A percentile compares a stretch with the other conserved stretches of the same genome.
Conservation (phyloP, 2,329 filamentous ascomycete species). For the Colletotrichum euphorbiae region DNA sequence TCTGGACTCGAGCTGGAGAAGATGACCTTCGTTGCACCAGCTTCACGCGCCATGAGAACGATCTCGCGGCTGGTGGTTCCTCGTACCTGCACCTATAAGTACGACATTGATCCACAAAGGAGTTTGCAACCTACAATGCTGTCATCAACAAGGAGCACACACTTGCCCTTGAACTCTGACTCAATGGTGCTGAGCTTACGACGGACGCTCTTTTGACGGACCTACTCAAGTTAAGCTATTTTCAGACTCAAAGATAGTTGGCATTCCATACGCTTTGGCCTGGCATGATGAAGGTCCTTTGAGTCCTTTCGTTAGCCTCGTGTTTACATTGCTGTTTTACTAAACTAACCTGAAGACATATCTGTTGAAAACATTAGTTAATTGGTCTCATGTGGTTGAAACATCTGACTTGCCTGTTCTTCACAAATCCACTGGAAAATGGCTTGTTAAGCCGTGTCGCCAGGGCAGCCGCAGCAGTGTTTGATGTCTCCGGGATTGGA, state of each 20-base stretch:
- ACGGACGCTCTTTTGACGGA: slow-evolving; percentile 86
- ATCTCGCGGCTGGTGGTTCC: slow-evolving; percentile 81
- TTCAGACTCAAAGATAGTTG: neutral
- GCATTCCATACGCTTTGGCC: slow-evolving; percentile 68
- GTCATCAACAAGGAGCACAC: slow-evolving; percentile 88
- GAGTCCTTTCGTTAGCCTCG: neutral
- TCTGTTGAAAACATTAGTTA: slow-evolving; percentile 75
- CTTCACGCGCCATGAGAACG: slow-evolving; percentile 80
- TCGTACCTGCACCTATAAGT: slow-evolving; percentile 63
- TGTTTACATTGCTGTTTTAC: neutral
- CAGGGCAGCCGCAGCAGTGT: slow-evolving; percentile 81
- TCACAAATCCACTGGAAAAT: slow-evolving; percentile 85
- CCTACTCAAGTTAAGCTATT: slow-evolving; percentile 42
- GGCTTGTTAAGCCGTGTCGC: slow-evolving; percentile 81
- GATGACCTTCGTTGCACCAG: slow-evolving; percentile 83
- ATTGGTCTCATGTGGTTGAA: too few relatives aligned
- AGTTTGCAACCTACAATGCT: slow-evolving; percentile 64
- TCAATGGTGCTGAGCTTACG: slow-evolving; percentile 90
- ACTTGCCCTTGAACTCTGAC: slow-evolving; percentile 83
- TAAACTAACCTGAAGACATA: slow-evolving; percentile 25
- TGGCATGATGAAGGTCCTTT: slow-evolving; percentile 79
- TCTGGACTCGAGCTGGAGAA: slow-evolving; percentile 86
- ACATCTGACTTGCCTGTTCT: slow-evolving; percentile 80
- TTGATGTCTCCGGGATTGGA: slow-evolving; percentile 79
- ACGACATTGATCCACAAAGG: neutral